These are phyloP conservation scores for Pouteria glomerata DNA, from an alignment of 148 eudicot species.

Conservation along the genomic window DNA sequence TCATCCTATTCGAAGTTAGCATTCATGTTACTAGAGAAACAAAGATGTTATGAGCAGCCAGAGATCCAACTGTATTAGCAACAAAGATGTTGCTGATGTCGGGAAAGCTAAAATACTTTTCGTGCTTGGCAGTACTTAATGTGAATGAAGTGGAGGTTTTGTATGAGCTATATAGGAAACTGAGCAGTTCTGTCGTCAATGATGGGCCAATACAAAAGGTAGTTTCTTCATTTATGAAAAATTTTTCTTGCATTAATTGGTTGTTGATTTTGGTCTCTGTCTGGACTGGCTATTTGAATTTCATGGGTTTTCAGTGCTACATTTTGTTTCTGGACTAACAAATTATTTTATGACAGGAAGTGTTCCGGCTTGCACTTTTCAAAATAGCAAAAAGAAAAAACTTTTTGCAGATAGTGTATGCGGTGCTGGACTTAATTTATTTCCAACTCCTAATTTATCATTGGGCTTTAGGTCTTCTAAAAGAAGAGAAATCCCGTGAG, in stretches of 20 bases:
- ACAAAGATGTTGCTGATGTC: no score
- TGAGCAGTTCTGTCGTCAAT: conserved; percentile 30
- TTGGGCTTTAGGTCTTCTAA: background rate
- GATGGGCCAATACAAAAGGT: conserved; percentile 45
- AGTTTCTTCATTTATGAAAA: background rate
- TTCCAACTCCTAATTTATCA: background rate
- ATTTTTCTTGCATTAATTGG: background rate
- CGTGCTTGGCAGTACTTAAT: conserved; percentile 28
- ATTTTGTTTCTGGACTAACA: background rate
- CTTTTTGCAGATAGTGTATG: conserved; percentile 41
- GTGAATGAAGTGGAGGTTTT: conserved; percentile 43
- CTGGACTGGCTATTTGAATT: background rate
- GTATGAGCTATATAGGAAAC: conserved; percentile 26
- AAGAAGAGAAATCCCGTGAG: background rate
- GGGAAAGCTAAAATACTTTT: background rate
- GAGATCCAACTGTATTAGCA: background rate
- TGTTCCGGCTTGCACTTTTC: conserved; percentile 42
- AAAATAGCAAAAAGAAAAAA: conserved; percentile 27
- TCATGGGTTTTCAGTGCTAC: background rate
- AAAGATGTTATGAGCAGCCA: background rate
- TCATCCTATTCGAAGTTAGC: background rate
- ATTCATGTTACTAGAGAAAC: background rate
- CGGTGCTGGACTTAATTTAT: background rate
- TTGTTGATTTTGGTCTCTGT: conserved; percentile 4
- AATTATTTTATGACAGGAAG: conserved; percentile 27